These are phyloP conservation scores for Cymodocea nodosa DNA, from an alignment of 116 monocot genomes.

Conservation along the genomic window DNA sequence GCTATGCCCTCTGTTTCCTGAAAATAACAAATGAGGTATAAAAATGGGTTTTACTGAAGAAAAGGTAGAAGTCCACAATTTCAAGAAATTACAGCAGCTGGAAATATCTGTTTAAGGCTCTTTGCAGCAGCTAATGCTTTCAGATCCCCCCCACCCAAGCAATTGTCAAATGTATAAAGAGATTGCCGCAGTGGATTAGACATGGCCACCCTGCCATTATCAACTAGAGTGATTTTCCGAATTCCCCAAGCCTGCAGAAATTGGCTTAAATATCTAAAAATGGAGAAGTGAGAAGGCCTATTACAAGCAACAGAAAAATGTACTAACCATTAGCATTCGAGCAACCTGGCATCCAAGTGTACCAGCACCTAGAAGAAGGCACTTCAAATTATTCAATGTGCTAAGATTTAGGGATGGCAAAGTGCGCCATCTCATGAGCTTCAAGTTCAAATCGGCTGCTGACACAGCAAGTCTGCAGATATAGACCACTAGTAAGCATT, in stretches of 20 bases:
- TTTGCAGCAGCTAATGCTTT: constrained; percentile 73
- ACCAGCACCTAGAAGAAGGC: constrained; percentile 87
- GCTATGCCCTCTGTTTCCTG: constrained; percentile 76
- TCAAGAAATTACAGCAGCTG: constrained; percentile 42
- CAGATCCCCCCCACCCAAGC: constrained; percentile 66
- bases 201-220: constrained; percentile 74
- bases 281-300: background rate
- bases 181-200: constrained; percentile 92
- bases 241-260: constrained; percentile 81
- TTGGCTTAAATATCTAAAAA: background rate
- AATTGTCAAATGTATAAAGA: constrained; percentile 76
- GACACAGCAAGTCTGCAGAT: constrained; percentile 55
- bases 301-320: background rate
- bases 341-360: constrained; percentile 98
- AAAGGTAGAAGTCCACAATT: background rate
- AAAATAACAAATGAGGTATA: constrained; percentile 1
- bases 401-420: constrained; percentile 57
- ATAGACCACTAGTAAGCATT: constrained; percentile 1
- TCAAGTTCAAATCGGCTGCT: constrained; percentile 86
- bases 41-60: background rate
- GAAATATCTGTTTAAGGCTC: constrained; percentile 60
- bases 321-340: constrained; percentile 86
- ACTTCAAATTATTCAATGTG: constrained; percentile 39
- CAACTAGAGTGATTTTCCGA: constrained; percentile 81
- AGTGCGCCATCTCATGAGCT: constrained; percentile 94